phyloP scores from a whole-genome alignment of 2,329 filamentous ascomycete genomes.

The Neofusicoccum ribis region DNA sequence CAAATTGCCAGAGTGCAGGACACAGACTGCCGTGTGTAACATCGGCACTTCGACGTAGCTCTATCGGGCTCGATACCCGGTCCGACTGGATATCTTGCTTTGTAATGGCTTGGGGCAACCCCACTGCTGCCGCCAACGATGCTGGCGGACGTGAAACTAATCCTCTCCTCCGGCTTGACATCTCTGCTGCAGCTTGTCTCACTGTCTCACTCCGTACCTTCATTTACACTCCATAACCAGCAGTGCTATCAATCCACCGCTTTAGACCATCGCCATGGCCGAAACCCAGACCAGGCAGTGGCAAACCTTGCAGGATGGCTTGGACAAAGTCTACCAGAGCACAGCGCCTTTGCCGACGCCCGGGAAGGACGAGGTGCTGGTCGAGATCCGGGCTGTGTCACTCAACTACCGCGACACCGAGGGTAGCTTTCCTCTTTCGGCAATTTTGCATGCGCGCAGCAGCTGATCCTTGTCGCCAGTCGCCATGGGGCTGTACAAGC shows the following conservation, averaged over 20 bases:
- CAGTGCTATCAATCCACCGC: background rate
- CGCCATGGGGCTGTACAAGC: slow-evolving; percentile 65
- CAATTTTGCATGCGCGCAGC: background rate
- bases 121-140: background rate
- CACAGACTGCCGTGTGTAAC: background rate
- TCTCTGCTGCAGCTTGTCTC: background rate
- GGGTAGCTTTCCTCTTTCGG: slow-evolving; percentile 26
- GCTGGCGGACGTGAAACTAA: background rate
- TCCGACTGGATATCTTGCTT: slow-evolving; percentile 2
- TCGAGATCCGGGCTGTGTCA: slow-evolving; percentile 54
- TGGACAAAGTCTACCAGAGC: slow-evolving; percentile 38
- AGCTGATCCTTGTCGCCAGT: slow-evolving; percentile 46
- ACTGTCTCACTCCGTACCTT: background rate
- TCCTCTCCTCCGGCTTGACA: background rate
- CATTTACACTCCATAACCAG: background rate
- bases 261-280: background rate
- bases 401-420: slow-evolving; percentile 57
- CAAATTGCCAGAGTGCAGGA: background rate
- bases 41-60: background rate
- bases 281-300: slow-evolving; percentile 40
- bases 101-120: slow-evolving; percentile 11
- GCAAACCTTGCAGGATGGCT: slow-evolving; percentile 45
- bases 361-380: slow-evolving; percentile 47
- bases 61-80: slow-evolving; percentile 2
- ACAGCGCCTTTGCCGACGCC: slow-evolving; percentile 10